A percentile compares a stretch with the other conserved stretches of the same genome.
Evolutionary conservation across 176 grass and related monocot species (phyloP).

Genomic region (Juncus inflexus): DNA sequence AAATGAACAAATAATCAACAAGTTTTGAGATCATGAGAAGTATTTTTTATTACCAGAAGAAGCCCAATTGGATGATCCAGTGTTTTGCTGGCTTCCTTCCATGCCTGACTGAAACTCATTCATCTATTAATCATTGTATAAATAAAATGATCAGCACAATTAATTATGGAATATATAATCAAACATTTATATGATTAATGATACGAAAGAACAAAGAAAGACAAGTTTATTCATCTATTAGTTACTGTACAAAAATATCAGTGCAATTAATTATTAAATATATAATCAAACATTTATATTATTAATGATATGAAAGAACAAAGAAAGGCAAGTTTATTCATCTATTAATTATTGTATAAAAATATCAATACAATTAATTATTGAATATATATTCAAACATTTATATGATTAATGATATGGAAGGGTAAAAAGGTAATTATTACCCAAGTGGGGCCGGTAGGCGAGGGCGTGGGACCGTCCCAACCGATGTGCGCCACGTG

Average conservation of each 20-base stretch:
- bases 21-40: not conserved
- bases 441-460: constrained; percentile 61
- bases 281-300: not conserved
- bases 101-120: constrained; percentile 4
- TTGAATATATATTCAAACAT: too few relatives aligned
- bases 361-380: not conserved
- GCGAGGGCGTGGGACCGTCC: constrained; percentile 49
- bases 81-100: not conserved
- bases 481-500: constrained; percentile 95
- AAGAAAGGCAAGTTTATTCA: constrained; percentile 10
- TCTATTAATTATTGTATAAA: not conserved
- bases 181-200: not conserved
- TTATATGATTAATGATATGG: too few relatives aligned
- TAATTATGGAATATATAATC: not conserved
- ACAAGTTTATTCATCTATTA: constrained; percentile 2
- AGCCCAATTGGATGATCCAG: not conserved
- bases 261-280: not conserved
- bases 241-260: not conserved
- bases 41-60: not conserved
- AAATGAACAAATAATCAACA: not conserved
- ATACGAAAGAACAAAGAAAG: not conserved
- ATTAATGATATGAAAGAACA: not conserved
- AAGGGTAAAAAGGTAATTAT: constrained; percentile 7
- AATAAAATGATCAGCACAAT: not conserved
- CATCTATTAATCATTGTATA: constrained; percentile 5